phyloP scores from a whole-genome alignment of 2,329 filamentous ascomycete species.

The Sarocladium strictum region DNA sequence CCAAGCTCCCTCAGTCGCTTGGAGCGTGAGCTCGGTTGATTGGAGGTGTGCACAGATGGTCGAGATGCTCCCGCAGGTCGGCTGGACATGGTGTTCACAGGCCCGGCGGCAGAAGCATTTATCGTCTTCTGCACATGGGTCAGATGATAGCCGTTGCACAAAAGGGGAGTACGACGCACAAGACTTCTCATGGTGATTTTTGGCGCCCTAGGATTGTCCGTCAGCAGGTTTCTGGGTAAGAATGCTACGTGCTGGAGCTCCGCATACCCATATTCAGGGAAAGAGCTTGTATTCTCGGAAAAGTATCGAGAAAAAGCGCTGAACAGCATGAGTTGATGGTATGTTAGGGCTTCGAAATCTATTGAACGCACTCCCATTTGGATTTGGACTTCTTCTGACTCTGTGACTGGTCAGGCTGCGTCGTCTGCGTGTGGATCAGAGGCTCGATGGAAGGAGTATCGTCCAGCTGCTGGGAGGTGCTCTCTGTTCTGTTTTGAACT shows the following conservation, averaged over 20 bases:
- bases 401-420: not conserved
- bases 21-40: not conserved
- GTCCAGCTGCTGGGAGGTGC: not conserved
- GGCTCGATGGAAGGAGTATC: not conserved
- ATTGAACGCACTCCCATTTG: slow-evolving; percentile 11
- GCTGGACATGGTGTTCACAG: slow-evolving; percentile 9
- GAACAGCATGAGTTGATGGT: slow-evolving; percentile 6
- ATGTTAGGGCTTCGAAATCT: not conserved
- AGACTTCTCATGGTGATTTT: slow-evolving; percentile 9
- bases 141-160: not conserved
- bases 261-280: slow-evolving; percentile 36
- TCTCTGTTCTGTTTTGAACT: not conserved
- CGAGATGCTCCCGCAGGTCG: not conserved
- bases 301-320: slow-evolving; percentile 29
- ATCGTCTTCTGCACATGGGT: slow-evolving; percentile 6
- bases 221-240: not conserved
- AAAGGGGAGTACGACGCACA: not conserved
- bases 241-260: not conserved
- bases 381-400: not conserved
- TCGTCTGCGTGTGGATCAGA: not conserved
- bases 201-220: slow-evolving; percentile 11
- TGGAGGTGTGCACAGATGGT: not conserved
- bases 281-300: slow-evolving; percentile 28
- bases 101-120: not conserved
- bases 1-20: not conserved